A percentile compares a stretch with the other conserved stretches of the same genome.
Evolutionary conservation across 441 rosid species (phyloP).

Genomic region (Francoa sonchifolia): DNA sequence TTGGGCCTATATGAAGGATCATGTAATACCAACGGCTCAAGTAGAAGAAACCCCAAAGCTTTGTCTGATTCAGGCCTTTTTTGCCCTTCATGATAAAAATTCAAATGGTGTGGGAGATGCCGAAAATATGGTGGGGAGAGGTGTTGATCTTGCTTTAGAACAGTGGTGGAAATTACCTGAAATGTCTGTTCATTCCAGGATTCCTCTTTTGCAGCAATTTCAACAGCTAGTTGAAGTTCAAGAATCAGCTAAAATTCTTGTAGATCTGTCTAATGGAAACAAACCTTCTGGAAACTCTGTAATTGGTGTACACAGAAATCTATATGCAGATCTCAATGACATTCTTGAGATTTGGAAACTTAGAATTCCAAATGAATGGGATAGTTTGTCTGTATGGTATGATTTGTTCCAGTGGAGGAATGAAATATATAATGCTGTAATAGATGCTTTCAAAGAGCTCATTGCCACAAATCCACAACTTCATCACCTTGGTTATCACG

Average conservation of each 20-base stretch:
- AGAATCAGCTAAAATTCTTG: slow-evolving; percentile 78
- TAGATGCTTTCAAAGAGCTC: slow-evolving; percentile 90
- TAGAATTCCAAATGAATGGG: slow-evolving; percentile 96
- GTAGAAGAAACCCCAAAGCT: slow-evolving; percentile 96
- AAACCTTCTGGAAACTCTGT: slow-evolving; percentile 54
- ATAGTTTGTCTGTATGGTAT: slow-evolving; percentile 91
- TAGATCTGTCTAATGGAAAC: slow-evolving; percentile 81
- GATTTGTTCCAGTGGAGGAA: slow-evolving; percentile 98
- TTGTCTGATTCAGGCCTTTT: slow-evolving; percentile 80
- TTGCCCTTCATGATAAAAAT: slow-evolving; percentile 80
- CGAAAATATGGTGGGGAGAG: slow-evolving; percentile 74
- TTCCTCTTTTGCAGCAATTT: slow-evolving; percentile 92
- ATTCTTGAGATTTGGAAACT: slow-evolving; percentile 98
- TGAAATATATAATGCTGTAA: slow-evolving; percentile 84
- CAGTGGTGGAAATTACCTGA: slow-evolving; percentile 99
- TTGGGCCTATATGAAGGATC: slow-evolving; percentile 90
- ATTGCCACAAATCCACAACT: slow-evolving; percentile 63
- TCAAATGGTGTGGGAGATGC: slow-evolving; percentile 75
- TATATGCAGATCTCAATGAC: slow-evolving; percentile 90
- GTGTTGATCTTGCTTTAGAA: slow-evolving; percentile 88
- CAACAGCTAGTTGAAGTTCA: slow-evolving; percentile 97
- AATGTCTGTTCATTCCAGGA: slow-evolving; percentile 84
- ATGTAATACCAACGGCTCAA: slow-evolving; percentile 92
- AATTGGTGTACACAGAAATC: slow-evolving; percentile 58
- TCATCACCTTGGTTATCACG: slow-evolving; percentile 94